Evolutionary conservation across 164 flowering plant species (phyloP), one percentile per base, ranked within the genome.

Genomic region (Vitis rupestris): DNA sequence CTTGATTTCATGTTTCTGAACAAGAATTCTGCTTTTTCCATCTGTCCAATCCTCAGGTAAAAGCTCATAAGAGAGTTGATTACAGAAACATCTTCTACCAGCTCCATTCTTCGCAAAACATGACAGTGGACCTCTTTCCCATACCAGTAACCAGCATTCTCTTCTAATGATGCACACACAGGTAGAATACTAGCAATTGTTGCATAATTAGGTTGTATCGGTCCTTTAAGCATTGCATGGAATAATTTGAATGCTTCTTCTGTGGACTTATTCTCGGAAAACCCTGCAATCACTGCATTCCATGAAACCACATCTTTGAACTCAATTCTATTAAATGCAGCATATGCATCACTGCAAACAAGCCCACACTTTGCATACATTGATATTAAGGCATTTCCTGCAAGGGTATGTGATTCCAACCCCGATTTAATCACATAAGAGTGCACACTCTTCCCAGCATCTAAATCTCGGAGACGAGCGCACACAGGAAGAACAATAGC

Each of bases 201-300:
- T 13, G 87, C 86, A 80, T 81, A 76, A 76, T 91, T 91, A 19
- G 93, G 95, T 53, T 71, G 27, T 17, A 62, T 65, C 15, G 70
- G 31, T 59, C 72, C 88, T 52, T 58, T 73, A 66, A 81, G 56
- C 98, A 93, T 91, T 70, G 23, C 37, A 12, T 68, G 49, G 64
- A 93, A 88, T 62, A 82, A 63, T 48, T 63, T 57, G 59, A 88
- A 75, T 10, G 98, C 91, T 61, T 83, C 77, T 10, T 2, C 51
- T n/a, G 68, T 59, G 13, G 79, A 70, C 50, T 74, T 72, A 76
- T 87, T 93, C 77, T 87, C 92, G 9, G 81, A 67, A 73, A 79
- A 81, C 23, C 94, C 98, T 10, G 94, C 83, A 66, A 89, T 88
- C 11, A 87, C 71, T 27, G 97, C 90, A 81, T 93, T 93, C 93